Conservation (phyloP, 2,329 filamentous ascomycete genomes). For the Diaporthe velutina region DNA sequence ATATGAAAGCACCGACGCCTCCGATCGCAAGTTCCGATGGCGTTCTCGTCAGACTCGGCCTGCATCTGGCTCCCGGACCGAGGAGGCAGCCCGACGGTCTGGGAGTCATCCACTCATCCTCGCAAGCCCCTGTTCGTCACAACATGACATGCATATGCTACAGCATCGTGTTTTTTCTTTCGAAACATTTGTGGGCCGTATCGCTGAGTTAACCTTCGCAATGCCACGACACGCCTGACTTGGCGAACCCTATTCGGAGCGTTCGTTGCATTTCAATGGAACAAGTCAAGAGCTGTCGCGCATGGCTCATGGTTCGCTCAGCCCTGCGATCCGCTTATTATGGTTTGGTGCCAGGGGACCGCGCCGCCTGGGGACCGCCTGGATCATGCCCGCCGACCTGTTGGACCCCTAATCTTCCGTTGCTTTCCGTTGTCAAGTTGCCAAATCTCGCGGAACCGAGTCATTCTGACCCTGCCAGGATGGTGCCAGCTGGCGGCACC, state of each 20-base stretch:
- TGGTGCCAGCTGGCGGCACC: background rate
- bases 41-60: background rate
- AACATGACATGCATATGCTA: constrained; percentile 15
- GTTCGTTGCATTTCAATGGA: background rate
- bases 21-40: background rate
- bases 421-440: background rate
- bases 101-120: background rate
- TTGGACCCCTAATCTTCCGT: background rate
- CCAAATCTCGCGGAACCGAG: background rate
- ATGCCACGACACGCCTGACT: constrained; percentile 1
- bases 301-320: constrained; percentile 24
- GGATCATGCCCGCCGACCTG: constrained; percentile 13
- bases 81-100: background rate
- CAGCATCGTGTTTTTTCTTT: background rate
- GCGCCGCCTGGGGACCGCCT: background rate
- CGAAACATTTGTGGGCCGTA: constrained; percentile 1
- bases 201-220: background rate
- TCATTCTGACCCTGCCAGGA: background rate
- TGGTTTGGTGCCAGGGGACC: constrained; percentile 11
- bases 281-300: constrained; percentile 6
- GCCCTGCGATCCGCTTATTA: constrained; percentile 30
- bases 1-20: background rate
- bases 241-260: constrained; percentile 13
- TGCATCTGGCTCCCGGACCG: background rate
- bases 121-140: constrained; percentile 16